Percentiles rank a stretch among this genome's conserved stretches.
Evolutionary conservation across 805 yeast species (phyloP).

Genomic region (Candida wancherniae): DNA sequence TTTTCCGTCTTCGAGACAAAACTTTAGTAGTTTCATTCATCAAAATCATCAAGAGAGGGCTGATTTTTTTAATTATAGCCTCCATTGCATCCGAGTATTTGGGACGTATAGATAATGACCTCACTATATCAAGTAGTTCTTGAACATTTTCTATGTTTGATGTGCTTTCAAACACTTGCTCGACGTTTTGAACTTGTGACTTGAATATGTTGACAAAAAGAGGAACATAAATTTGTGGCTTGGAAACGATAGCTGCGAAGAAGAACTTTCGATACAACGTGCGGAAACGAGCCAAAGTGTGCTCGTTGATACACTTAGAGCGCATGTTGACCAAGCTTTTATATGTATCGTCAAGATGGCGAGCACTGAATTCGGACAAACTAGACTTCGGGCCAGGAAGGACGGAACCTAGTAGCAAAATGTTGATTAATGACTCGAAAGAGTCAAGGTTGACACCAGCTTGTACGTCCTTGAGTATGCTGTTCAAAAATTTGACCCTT

Average conservation of each 20-base stretch:
- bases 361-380: constrained; percentile 25
- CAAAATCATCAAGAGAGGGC: constrained; percentile 18
- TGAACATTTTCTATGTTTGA: constrained; percentile 6
- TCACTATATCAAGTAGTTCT: constrained; percentile 26
- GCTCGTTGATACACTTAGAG: constrained; percentile 7
- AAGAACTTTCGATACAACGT: constrained; percentile 18
- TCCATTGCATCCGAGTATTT: constrained; percentile 19
- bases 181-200: constrained; percentile 6
- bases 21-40: constrained; percentile 6
- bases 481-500: constrained; percentile 28
- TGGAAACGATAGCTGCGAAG: constrained; percentile 32
- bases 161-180: constrained; percentile 1
- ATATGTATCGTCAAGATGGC: constrained; percentile 30
- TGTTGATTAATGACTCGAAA: constrained; percentile 31
- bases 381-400: constrained; percentile 16
- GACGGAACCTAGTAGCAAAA: constrained; percentile 34
- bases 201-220: constrained; percentile 21
- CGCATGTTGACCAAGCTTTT: constrained; percentile 17
- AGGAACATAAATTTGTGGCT: constrained; percentile 28
- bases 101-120: constrained; percentile 26
- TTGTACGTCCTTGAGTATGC: constrained; percentile 26
- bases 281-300: constrained; percentile 5
- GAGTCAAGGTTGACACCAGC: constrained; percentile 25
- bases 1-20: not conserved
- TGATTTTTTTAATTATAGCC: constrained; percentile 21